phyloP scores from a whole-genome alignment of 306 rosid species.

The Carpinus fangiana region DNA sequence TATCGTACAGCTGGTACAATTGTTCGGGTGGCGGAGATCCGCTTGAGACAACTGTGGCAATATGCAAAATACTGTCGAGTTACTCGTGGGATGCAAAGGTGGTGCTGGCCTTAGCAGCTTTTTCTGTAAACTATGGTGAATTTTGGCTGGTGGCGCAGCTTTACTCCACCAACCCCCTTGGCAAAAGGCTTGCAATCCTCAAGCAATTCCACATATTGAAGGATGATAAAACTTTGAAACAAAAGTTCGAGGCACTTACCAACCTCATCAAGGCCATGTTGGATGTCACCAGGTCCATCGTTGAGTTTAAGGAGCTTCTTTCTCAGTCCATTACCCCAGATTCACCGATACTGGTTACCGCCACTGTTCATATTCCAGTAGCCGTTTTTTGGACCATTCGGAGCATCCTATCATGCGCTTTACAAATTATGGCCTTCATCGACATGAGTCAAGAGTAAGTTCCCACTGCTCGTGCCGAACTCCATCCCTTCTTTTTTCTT shows the following conservation, averaged over 20 bases:
- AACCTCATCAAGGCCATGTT: conserved; percentile 45
- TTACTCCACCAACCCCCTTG: conserved; percentile 44
- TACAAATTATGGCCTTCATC: conserved; percentile 43
- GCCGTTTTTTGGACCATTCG: conserved; percentile 75
- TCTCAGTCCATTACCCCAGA: conserved; percentile 39
- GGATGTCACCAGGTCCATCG: conserved; percentile 50
- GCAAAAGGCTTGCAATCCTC: conserved; percentile 49
- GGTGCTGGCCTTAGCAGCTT: conserved; percentile 61
- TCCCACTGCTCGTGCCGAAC: no score
- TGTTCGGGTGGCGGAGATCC: conserved; percentile 48
- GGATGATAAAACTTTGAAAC: conserved; percentile 32
- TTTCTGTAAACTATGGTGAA: conserved; percentile 58
- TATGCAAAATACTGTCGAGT: conserved; percentile 42
- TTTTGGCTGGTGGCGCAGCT: conserved; percentile 54
- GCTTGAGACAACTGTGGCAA: conserved; percentile 54
- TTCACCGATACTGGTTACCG: conserved; percentile 19
- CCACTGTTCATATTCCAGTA: conserved; percentile 42
- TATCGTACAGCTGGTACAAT: conserved; percentile 55
- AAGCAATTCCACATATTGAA: conserved; percentile 51
- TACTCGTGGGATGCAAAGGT: conserved; percentile 72
- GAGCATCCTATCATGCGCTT: conserved; percentile 52
- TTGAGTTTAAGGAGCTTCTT: conserved; percentile 54
- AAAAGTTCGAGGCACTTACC: conserved; percentile 46
- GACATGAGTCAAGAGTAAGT: conserved; percentile 36
- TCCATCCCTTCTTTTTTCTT: no score